Base-by-base conservation (phyloP, 2,329 filamentous ascomycete genomes). In the Cladophialophora chaetospira region DNA sequence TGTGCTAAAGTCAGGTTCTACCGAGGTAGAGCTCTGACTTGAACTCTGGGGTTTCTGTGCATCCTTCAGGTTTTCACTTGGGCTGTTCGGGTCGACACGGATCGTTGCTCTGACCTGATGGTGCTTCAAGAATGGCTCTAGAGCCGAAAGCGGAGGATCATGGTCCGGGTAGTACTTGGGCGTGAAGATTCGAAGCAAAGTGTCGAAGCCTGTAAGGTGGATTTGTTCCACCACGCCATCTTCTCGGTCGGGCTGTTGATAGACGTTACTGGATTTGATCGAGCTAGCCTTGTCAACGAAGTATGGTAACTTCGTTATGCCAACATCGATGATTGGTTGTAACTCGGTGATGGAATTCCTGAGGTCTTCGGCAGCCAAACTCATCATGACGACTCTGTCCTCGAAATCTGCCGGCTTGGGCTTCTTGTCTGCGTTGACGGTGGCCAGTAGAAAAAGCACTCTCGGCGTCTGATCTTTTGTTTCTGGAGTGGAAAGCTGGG, bases 391-490 rank as follows among this genome's bases (percentile, higher is more conserved):
- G 19, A 79, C 67, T 6, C 77, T 71, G 62, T 79, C 75, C 66
- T 78, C 76, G 51, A 79, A 79, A 6, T 67, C 66, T 15, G 76
- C 77, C 1, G 76, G 76, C 60, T 77, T 78, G 25, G 74, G 70
- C 10, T 81, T 78, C 64, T 86, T 86, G 68, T 87, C 84, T 15
- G 84, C 84, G 75, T 87, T 87, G 66, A 84, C 79, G 0, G 81
- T 85, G 42, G 82, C 83, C 51, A 87, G 81, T 1, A 87, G 75
- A 1, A 87, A 75, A 3, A 87, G 69, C 2, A 87, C 66, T 6
- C 83, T 69, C 53, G 70, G 70, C 3, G 76, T 75, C 25, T 50
- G 49, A 50, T 29, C 46, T 40, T 38, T 33, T 4, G 3, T 25
- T 5, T 19, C 25, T 4, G 31, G 15, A 3, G n/a, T 21, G 15